Evolutionary conservation across 2,329 filamentous ascomycete species (phyloP), one percentile per base, ranked within the genome.

Genomic region (Zarea fungicola): DNA sequence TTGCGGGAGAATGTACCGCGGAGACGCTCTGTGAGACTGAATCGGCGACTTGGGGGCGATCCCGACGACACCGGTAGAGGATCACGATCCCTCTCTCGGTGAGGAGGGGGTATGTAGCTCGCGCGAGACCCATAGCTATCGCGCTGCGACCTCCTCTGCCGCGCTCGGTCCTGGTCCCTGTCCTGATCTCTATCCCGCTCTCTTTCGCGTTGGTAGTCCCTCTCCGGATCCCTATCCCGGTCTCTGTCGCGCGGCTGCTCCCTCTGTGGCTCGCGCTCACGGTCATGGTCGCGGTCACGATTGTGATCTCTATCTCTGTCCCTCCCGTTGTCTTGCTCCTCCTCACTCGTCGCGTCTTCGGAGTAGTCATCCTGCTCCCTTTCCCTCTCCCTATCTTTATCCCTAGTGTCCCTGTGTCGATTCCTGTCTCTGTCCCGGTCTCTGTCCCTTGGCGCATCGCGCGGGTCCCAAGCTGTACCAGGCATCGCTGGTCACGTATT

Each of bases 1-100:
- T 62, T 61, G 25, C 59, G 60, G 49, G 56, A 56, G 43, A 70
- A 59, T 10, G 66, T 63, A 28, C 63, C 63, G 25, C 63, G 59
- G 6, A 72, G 59, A 35, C 69, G 66, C 40, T 66, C 65, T 31
- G 69, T 68, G 49, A 72, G 66, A 60, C 68, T 72, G 46, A 66
- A 65, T 32, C 70, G 62, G 57, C 68, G 70, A 54, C 54, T 64
- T 35, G 62, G 56, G 25, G 63, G 58, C 36, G 51, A 48, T 31
- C 59, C 34, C 37, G 39, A 45, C 51, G 10, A 21, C 19, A 19
- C 42, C 34, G 39, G 42, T 11, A 39, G 7, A 8, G 31, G 6
- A n/a, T 34, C 31, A 8, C 14, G 8, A 8, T 29, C 8, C 7
- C 14, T 14, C 28, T 8, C 28, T 21, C 22, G 43, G 19, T 9